Evolutionary conservation across 371 early-diverging fungal genomes (phyloP).

Genomic region (Mortierella sp.): DNA sequence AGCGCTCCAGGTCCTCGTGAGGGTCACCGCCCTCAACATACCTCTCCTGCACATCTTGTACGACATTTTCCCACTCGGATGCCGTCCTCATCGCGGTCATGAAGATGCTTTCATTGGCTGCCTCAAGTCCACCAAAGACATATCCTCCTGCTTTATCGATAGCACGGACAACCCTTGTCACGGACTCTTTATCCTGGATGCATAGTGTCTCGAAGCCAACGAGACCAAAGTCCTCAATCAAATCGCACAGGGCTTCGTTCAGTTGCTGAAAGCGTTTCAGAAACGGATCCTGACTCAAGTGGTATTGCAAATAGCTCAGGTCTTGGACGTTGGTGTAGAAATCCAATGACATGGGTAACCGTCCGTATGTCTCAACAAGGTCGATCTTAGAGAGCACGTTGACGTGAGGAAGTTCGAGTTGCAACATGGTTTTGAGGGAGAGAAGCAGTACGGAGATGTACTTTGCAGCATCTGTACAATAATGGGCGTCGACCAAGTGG

Average conservation of each 20-base stretch:
- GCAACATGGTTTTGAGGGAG: slow-evolving; percentile 90
- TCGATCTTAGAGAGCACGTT: slow-evolving; percentile 98
- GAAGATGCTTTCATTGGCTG: slow-evolving; percentile 85
- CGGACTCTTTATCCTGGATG: slow-evolving; percentile 86
- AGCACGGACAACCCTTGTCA: slow-evolving; percentile 77
- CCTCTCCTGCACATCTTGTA: slow-evolving; percentile 72
- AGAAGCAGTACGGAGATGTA: slow-evolving; percentile 91
- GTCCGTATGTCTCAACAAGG: slow-evolving; percentile 81
- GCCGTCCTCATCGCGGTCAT: slow-evolving; percentile 69
- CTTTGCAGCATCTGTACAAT: slow-evolving; percentile 93
- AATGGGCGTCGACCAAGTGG: slow-evolving; percentile 95
- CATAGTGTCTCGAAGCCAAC: slow-evolving; percentile 92
- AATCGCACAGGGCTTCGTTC: slow-evolving; percentile 85
- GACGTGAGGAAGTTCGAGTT: slow-evolving; percentile 94
- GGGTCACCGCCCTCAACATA: slow-evolving; percentile 60
- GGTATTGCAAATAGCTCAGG: slow-evolving; percentile 81
- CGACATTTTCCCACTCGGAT: slow-evolving; percentile 57
- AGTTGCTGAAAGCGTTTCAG: slow-evolving; percentile 75
- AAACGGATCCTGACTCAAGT: slow-evolving; percentile 77
- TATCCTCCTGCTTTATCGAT: slow-evolving; percentile 95
- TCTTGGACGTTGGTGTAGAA: slow-evolving; percentile 96
- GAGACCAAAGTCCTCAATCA: slow-evolving; percentile 91
- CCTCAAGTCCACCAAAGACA: slow-evolving; percentile 84
- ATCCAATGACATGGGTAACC: slow-evolving; percentile 84
- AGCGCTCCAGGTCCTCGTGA: slow-evolving; percentile 33